Base-by-base conservation (phyloP, 1,284 basidiomycete species). In the Cutaneotrichosporon dermatis region DNA sequence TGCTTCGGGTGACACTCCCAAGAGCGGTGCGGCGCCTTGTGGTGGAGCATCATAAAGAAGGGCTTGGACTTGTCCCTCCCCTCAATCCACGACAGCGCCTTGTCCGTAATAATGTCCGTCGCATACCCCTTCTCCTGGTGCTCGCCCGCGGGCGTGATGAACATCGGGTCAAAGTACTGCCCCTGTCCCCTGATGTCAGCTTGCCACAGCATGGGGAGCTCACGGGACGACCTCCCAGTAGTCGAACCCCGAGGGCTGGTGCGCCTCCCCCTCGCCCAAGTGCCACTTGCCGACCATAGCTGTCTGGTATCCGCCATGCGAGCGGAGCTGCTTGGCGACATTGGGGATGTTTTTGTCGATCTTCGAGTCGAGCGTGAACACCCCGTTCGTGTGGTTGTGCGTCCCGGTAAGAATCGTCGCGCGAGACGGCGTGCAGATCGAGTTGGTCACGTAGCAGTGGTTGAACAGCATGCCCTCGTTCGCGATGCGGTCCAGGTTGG, bases 71-170 rank as follows among this genome's bases (percentile, higher is more conserved):
- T 43, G 51, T 67, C 67, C 3, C 64, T 54, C 41, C 46, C 10
- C 13, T 56, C 43, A 54, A 69, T 66, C 16, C 62, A 69, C 48
- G 64, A 46, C 54, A 69, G 57, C 15, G 61, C 55, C 56, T 69
- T 69, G 58, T 69, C 63, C n/a, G 66, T 68, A 49, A 66, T 69
- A 15, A 69, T 62, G 53, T 69, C 65, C 25, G 68, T 69, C 37
- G 57, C 66, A 57, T 69, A 69, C n/a, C 66, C 68, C 33, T 52
- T 55, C 54, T 66, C 58, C 13, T 16, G 13, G 52, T 61, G 51
- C 15, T 5, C 45, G 35, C 66, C 66, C 7, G 58, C 37, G 11
- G 45, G 25, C 11, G 12, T 54, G 59, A 69, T 69, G 59, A 68
- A 68, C 7, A 36, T 12, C 5, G 68, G 66, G 51, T 69, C 68